Base-by-base conservation (phyloP, 2,329 filamentous ascomycete genomes). In the Capronia epimyces region DNA sequence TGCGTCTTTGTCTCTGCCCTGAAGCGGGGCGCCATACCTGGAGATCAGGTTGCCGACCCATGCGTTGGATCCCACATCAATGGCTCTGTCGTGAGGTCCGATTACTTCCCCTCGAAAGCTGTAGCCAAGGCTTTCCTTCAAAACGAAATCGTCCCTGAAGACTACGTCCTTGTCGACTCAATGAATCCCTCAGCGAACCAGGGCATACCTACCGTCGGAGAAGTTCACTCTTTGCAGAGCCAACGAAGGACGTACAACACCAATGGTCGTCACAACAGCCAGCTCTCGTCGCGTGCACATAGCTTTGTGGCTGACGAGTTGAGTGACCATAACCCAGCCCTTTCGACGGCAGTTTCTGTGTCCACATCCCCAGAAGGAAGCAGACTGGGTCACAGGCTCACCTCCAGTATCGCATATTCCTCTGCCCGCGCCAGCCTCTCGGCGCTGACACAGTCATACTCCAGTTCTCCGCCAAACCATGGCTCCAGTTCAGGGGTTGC, bases 1-100 rank as follows among this genome's bases (percentile, higher is more conserved):
- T 82, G 79, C 56, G 71, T 83, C 27, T 73, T 83, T 47, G 46
- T 25, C n/a, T 50, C 55, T n/a, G 41, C 24, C 13, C 24, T 45
- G 31, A 50, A 52, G 25, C 21, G 48, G 20, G 45, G 49, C 24
- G 15, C 39, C 13, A 47, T 52, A 18, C 41, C 40, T 8, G 51
- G 52, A 37, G 46, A 53, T 5, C 13, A 9, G 2, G 15, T 24
- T 7, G 18, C 18, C 12, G 34, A 27, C 20, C 20, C 7, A 22
- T 22, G 18, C 13, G 25, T 15, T 12, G 31, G 12, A 16, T 8
- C 22, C 10, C 8, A 12, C 7, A 31, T 8, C 18, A 15, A 41
- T 25, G 21, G 16, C 24, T 20, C 9, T 10, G 22, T 40, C 3
- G 25, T 32, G 37, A 43, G 25, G n/a, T 29, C 41, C 12, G 46